Percentiles rank a stretch among this genome's conserved stretches.
These are phyloP conservation scores for Solidago caesia DNA, from an alignment of 129 eudicot genomes.

Conservation along the genomic window DNA sequence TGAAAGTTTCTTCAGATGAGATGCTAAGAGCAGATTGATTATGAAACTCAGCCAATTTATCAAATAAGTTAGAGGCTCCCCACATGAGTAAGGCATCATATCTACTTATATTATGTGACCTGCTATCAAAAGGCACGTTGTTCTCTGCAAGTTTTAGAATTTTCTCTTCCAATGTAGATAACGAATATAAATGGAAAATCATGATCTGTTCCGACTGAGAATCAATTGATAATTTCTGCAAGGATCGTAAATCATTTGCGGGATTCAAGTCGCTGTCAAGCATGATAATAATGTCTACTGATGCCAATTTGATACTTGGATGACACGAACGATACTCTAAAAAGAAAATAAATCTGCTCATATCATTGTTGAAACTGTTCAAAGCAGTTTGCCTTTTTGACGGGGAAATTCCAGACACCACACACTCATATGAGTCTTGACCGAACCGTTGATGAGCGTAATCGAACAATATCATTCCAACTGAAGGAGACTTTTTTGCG, in stretches of 20 bases:
- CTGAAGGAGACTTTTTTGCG: conserved; percentile 25
- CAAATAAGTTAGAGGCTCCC: conserved; percentile 68
- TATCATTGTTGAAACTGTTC: conserved; percentile 57
- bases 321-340: conserved; percentile 61
- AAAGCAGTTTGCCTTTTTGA: conserved; percentile 58
- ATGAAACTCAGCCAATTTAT: conserved; percentile 54
- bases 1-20: conserved; percentile 37
- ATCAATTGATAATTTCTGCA: conserved; percentile 59
- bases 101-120: conserved; percentile 38
- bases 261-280: conserved; percentile 72
- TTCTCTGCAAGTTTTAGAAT: conserved; percentile 55
- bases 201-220: conserved; percentile 54
- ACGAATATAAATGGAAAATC: conserved; percentile 68
- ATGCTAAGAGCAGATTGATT: conserved; percentile 24
- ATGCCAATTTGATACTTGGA: conserved; percentile 48
- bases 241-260: conserved; percentile 56
- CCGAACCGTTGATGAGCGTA: conserved; percentile 60
- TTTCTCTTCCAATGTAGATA: conserved; percentile 74
- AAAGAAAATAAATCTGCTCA: conserved; percentile 52
- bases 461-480: conserved; percentile 62
- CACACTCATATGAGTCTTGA: conserved; percentile 55
- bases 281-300: conserved; percentile 68
- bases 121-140: conserved; percentile 36
- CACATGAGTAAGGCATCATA: conserved; percentile 57
- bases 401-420: conserved; percentile 36